Evolutionary conservation across 352 stramenopile species (phyloP).

Genomic region (Globisporangium rhizosaccharum): DNA sequence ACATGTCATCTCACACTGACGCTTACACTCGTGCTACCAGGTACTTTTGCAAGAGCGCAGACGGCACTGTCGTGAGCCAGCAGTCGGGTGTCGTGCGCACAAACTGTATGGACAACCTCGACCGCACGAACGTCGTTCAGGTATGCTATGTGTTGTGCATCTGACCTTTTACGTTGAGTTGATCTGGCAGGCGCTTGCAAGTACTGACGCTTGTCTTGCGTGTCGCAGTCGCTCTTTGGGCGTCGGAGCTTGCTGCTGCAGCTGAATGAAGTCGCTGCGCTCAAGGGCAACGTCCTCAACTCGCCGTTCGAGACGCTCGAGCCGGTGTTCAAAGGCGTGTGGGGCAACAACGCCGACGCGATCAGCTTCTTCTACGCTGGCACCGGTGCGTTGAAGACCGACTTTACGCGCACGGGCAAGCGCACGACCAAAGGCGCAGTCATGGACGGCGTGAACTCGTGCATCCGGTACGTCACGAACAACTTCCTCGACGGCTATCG

Average conservation of each 20-base stretch:
- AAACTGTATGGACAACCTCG: slow-evolving; percentile 99
- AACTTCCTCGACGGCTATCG: slow-evolving; percentile 94
- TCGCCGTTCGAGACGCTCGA: slow-evolving; percentile 67
- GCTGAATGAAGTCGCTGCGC: slow-evolving; percentile 57
- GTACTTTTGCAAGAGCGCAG: slow-evolving; percentile 50
- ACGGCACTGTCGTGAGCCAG: slow-evolving; percentile 41
- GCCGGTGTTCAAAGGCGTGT: slow-evolving; percentile 84
- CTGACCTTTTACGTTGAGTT: no score
- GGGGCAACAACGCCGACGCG: slow-evolving; percentile 95
- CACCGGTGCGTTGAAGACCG: slow-evolving; percentile 93
- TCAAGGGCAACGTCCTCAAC: slow-evolving; percentile 69
- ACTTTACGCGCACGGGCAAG: slow-evolving; percentile 94
- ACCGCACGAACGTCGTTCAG: slow-evolving; percentile 87
- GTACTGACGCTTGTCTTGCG: no score
- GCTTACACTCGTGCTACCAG: slow-evolving; percentile 11
- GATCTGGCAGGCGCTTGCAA: no score
- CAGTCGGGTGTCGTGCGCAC: slow-evolving; percentile 93
- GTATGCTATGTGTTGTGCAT: slow-evolving; percentile 9
- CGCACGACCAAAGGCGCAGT: slow-evolving; percentile 90
- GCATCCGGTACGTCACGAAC: slow-evolving; percentile 94
- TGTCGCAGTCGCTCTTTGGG: slow-evolving; percentile 88
- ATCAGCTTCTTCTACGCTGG: slow-evolving; percentile 93
- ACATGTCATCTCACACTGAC: no score
- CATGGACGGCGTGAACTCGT: slow-evolving; percentile 93
- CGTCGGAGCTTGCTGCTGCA: slow-evolving; percentile 84